phyloP scores from a whole-genome alignment of 2,329 filamentous ascomycete species.

The Lachnellula occidentalis region DNA sequence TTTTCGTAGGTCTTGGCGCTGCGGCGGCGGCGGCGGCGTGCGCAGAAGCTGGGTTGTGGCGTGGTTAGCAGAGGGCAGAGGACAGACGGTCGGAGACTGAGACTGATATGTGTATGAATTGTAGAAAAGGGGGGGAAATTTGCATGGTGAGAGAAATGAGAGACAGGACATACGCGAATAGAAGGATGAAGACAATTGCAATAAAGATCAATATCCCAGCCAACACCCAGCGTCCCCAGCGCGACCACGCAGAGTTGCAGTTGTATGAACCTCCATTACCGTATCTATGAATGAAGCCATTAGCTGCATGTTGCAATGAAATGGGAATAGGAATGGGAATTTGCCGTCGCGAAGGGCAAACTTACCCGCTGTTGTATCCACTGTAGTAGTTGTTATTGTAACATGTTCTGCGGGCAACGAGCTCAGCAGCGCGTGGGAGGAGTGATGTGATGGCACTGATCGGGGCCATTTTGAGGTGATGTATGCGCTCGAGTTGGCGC shows the following conservation, averaged over 20 bases:
- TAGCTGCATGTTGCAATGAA: background rate
- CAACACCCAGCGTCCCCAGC: conserved; percentile 21
- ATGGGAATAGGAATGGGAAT: background rate
- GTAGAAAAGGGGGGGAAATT: background rate
- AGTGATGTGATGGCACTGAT: background rate
- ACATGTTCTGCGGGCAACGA: background rate
- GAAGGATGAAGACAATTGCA: conserved; percentile 11
- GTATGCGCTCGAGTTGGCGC: background rate
- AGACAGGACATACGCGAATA: conserved; percentile 12
- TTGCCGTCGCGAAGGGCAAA: background rate
- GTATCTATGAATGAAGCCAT: background rate
- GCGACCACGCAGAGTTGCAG: conserved; percentile 11
- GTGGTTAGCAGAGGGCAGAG: background rate
- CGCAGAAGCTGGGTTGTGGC: background rate
- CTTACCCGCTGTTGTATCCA: background rate
- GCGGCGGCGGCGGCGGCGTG: conserved; percentile 1
- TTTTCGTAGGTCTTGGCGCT: background rate
- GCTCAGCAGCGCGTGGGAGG: background rate
- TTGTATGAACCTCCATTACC: background rate
- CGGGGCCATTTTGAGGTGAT: background rate
- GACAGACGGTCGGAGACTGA: too few species aligned
- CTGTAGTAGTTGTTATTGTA: background rate
- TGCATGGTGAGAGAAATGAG: background rate
- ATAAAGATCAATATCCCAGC: conserved; percentile 19
- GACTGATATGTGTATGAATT: too few species aligned